phyloP scores from a whole-genome alignment of 1,139 yeast genomes.

The Candida labiduridarum region DNA sequence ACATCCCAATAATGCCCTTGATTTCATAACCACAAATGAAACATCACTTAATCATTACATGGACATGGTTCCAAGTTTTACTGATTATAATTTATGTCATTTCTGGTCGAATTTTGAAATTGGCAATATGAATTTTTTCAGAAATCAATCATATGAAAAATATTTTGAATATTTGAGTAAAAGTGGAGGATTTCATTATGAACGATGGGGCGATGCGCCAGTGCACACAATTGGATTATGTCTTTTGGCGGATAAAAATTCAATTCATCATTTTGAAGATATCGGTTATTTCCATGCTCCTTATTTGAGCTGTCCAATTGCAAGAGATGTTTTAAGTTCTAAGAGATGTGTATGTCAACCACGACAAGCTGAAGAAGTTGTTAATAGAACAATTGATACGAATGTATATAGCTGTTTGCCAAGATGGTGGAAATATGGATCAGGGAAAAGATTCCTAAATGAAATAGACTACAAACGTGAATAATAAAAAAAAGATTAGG shows the following conservation, averaged over 20 bases:
- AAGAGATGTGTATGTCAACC: conserved; percentile 72
- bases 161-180: conserved; percentile 70
- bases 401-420: conserved; percentile 71
- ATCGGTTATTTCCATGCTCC: conserved; percentile 88
- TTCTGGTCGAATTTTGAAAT: conserved; percentile 96
- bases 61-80: conserved; percentile 29
- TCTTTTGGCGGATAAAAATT: conserved; percentile 63
- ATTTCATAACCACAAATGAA: conserved; percentile 68
- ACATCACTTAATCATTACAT: conserved; percentile 34
- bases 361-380: conserved; percentile 33
- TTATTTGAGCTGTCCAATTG: conserved; percentile 76
- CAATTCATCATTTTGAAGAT: conserved; percentile 88
- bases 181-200: conserved; percentile 86
- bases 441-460: conserved; percentile 52
- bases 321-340: conserved; percentile 47
- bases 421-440: conserved; percentile 83
- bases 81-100: conserved; percentile 84
- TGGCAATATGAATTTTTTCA: conserved; percentile 76
- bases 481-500: not conserved
- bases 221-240: conserved; percentile 83
- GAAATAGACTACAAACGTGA: conserved; percentile 28
- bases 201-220: conserved; percentile 99
- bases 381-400: conserved; percentile 53
- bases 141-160: conserved; percentile 68
- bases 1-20: conserved; percentile 68